These are phyloP conservation scores for Debaryomyces coudertii DNA, from an alignment of 1,139 yeast genomes.

Conservation along the genomic window DNA sequence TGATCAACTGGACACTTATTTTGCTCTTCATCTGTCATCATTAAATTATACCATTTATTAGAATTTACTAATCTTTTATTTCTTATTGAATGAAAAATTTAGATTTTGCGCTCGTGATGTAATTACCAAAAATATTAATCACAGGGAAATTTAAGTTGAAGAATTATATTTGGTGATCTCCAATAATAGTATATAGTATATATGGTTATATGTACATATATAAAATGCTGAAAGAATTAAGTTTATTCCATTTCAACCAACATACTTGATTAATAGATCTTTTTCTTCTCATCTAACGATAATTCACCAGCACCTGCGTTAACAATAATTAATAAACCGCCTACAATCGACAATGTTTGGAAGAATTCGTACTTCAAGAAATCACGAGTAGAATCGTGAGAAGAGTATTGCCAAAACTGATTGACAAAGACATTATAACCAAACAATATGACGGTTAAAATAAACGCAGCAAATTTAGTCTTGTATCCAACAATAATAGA, in stretches of 20 bases:
- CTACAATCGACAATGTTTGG: conserved; percentile 93
- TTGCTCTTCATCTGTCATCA: conserved; percentile 15
- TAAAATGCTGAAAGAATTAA: conserved; percentile 1
- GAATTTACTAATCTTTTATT: neutral
- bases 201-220: neutral
- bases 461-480: conserved; percentile 85
- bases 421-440: conserved; percentile 79
- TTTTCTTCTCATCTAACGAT: conserved; percentile 94
- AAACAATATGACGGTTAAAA: conserved; percentile 73
- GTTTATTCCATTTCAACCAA: neutral
- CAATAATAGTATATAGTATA: conserved; percentile 5
- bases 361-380: conserved; percentile 90
- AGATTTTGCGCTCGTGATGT: conserved; percentile 7
- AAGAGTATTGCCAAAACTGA: conserved; percentile 83
- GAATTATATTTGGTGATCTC: neutral
- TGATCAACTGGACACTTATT: conserved; percentile 34
- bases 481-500: conserved; percentile 92
- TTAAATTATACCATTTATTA: neutral
- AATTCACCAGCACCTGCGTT: conserved; percentile 97
- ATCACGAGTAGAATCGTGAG: conserved; percentile 80
- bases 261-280: conserved; percentile 61
- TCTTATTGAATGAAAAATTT: conserved; percentile 7
- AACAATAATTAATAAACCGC: conserved; percentile 87
- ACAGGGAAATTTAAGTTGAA: neutral
- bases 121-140: neutral